phyloP scores from a whole-genome alignment of 2,329 filamentous ascomycete species.

The Colletotrichum cordylinicola region DNA sequence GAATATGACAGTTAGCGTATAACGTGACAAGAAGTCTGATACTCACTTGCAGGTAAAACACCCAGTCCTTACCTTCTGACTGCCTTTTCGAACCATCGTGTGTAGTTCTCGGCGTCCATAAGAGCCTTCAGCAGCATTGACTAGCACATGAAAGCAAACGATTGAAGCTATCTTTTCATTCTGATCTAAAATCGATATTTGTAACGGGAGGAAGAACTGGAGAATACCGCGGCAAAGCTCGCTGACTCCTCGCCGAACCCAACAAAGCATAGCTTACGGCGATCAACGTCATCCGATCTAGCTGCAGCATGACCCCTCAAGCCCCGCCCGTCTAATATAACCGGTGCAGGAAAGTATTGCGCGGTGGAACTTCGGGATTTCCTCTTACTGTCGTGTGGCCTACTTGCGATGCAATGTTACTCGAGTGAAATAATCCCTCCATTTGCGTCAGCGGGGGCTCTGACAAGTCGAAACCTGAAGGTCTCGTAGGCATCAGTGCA shows the following conservation, averaged over 20 bases:
- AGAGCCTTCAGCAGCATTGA: fast-evolving
- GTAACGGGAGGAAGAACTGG: not conserved
- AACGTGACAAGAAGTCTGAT: not conserved
- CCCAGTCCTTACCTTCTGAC: conserved; percentile 51
- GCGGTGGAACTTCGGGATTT: not conserved
- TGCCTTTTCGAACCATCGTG: conserved; percentile 38
- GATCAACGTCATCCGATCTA: not conserved
- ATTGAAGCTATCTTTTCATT: too few species aligned
- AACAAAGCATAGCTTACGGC: not conserved
- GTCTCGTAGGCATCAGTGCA: not conserved
- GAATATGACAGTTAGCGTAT: not conserved
- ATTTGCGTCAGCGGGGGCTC: fast-evolving
- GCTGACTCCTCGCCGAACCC: not conserved
- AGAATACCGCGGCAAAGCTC: not conserved
- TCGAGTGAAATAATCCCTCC: not conserved
- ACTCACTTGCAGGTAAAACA: conserved; percentile 62
- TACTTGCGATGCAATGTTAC: not conserved
- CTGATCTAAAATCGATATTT: too few species aligned
- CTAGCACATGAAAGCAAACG: too few species aligned
- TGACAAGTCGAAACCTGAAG: fast-evolving
- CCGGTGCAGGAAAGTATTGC: not conserved
- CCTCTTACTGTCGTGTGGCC: not conserved
- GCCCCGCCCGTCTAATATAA: not conserved
- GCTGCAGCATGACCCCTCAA: not conserved
- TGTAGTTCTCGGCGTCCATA: fast-evolving